Evolutionary conservation across 2,329 filamentous ascomycete species (phyloP).

Genomic region (Helotiales sp.): DNA sequence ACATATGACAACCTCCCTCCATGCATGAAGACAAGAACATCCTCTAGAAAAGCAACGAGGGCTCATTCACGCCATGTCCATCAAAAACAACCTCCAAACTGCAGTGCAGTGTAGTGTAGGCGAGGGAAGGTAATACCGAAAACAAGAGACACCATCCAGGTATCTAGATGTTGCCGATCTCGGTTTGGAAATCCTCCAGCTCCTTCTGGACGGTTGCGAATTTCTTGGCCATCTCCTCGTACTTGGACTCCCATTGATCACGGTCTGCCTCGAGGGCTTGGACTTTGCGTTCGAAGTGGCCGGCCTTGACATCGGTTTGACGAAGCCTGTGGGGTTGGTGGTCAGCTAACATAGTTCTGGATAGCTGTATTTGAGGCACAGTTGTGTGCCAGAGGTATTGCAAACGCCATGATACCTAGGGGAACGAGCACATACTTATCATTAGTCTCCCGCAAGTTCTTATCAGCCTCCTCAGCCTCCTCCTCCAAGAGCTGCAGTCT

Average conservation of each 20-base stretch:
- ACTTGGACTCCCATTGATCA: constrained; percentile 96
- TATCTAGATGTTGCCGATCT: constrained; percentile 87
- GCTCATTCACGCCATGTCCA: constrained; percentile 4
- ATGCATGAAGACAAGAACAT: constrained; percentile 27
- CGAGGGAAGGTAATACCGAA: not conserved
- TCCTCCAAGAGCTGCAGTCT: constrained; percentile 96
- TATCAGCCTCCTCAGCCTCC: constrained; percentile 95
- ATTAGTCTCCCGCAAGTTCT: constrained; percentile 94
- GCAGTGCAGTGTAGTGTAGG: not conserved
- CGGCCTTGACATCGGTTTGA: constrained; percentile 98
- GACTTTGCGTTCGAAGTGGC: constrained; percentile 99
- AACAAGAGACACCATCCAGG: constrained; percentile 25
- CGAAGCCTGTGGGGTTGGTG: constrained; percentile 71
- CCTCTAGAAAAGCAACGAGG: constrained; percentile 37
- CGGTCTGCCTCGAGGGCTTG: constrained; percentile 91
- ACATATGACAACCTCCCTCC: constrained; percentile 26
- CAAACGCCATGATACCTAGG: no score
- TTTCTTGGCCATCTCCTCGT: constrained; percentile 96
- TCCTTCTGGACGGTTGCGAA: constrained; percentile 84
- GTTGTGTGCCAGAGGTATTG: no score
- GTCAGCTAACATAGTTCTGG: constrained; percentile 27
- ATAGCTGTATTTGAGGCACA: not conserved
- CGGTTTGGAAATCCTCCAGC: constrained; percentile 84
- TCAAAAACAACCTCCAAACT: constrained; percentile 15
- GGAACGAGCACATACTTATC: constrained; percentile 79